Evolutionary conservation across 257 asterid species (phyloP), one percentile per base, ranked within the genome.

Genomic region (Solanum etuberosum): DNA sequence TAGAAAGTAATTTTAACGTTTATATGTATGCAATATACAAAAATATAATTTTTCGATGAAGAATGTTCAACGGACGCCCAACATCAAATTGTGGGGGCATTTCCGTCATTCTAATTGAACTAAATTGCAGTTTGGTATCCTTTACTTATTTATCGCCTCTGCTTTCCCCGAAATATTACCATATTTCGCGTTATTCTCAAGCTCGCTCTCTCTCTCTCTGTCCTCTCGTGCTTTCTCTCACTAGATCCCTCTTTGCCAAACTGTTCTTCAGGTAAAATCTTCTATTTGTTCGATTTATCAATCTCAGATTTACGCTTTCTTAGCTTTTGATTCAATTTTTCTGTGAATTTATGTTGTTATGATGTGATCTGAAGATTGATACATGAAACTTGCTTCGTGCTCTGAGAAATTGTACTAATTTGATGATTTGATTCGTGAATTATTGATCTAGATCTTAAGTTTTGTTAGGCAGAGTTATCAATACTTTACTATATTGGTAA

Each of bases 391-490:
- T 38, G 83, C 34, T 38, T 23, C 6, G 57, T 7, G 25, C 12
- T 76, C 31, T 37, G 34, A 4, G 20, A 25, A 40, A 78, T 43
- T 15, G 38, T 42, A 5, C 25, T 15, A 40, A 16, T 70, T 70
- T 70, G 10, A 70, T 16, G 23, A 10, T 42, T 77, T 77, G 84
- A 15, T 77, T 77, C n/a, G 42, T 80, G 42, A 77, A 43, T 43
- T 80, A 43, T 46, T 80, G 67, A 80, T 80, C 42, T 80, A 80
- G 85, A 80, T 80, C 67, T 80, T 80, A 46, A 9, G 42, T 4
- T 46, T 29, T 78, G 38, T n/a, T 15, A 23, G 37, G 6, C 6
- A 4, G 38, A 78, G 57, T 38, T 23, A 20, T 6, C 20, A 7
- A 3, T 74, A 37, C 73, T 65, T 25, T 2, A 34, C n/a, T 15